These are phyloP conservation scores for Capsicum rhomboideum DNA, from an alignment of 257 asterid species.

Conservation along the genomic window DNA sequence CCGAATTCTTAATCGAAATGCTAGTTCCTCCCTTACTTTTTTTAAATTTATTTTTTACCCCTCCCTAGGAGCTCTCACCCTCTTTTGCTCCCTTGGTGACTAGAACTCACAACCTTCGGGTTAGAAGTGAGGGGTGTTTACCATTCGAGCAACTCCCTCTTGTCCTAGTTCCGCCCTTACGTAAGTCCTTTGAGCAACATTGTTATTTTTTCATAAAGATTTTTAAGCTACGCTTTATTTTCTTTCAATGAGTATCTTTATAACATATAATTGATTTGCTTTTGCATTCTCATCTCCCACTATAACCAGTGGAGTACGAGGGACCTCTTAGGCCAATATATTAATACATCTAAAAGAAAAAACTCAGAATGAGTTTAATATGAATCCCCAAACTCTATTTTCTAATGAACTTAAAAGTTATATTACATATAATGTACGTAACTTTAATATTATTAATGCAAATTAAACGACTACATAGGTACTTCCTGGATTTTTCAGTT, in stretches of 20 bases:
- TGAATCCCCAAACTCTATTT: neutral
- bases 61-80: too few species aligned
- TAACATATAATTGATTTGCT: neutral
- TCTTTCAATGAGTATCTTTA: slow-evolving; percentile 7
- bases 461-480: neutral
- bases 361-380: neutral
- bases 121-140: too few species aligned
- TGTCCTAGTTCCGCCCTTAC: neutral
- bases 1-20: neutral
- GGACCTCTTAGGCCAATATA: neutral
- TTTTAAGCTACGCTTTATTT: neutral
- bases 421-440: neutral
- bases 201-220: neutral
- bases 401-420: neutral
- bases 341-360: neutral
- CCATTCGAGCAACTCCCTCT: too few species aligned
- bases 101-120: too few species aligned
- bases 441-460: neutral
- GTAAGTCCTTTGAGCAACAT: neutral
- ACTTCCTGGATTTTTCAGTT: neutral
- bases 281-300: slow-evolving; percentile 30
- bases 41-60: too few species aligned
- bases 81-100: too few species aligned
- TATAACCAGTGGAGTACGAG: slow-evolving; percentile 1
- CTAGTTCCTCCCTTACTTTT: neutral